A percentile compares a stretch with the other conserved stretches of the same genome.
Conservation (phyloP, 345 rosid species). For the Linum usitatissimum region DNA sequence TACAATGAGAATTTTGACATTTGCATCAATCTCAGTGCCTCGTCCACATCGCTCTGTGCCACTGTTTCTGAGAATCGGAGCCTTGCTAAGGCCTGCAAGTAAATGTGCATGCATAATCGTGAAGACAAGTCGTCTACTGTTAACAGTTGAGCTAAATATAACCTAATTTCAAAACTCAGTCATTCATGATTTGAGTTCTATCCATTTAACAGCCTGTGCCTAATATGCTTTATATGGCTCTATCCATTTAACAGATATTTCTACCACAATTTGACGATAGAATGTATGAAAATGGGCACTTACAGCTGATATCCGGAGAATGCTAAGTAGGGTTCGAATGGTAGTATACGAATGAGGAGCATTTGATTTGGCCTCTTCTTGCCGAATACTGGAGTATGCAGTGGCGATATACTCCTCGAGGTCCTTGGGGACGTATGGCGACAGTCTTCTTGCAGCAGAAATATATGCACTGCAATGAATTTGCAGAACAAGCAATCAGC, state of each 20-base stretch:
- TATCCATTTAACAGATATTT: neutral
- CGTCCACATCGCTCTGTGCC: constrained; percentile 97
- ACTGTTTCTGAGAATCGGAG: constrained; percentile 87
- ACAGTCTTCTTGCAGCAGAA: constrained; percentile 82
- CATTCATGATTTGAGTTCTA: neutral
- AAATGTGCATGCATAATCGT: neutral
- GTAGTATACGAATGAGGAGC: constrained; percentile 94
- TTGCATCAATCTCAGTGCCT: constrained; percentile 92
- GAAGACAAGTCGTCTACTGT: neutral
- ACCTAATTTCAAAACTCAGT: neutral
- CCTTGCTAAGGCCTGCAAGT: constrained; percentile 79
- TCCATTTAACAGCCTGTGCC: neutral
- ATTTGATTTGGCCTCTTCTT: constrained; percentile 87
- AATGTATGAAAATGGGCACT: constrained; percentile 18
- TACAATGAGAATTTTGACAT: constrained; percentile 97
- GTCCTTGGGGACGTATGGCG: constrained; percentile 76
- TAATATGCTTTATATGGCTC: neutral
- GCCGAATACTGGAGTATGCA: constrained; percentile 85
- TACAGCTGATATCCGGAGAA: constrained; percentile 93
- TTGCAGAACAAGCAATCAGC: constrained; percentile 8
- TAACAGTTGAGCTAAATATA: neutral
- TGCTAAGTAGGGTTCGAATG: constrained; percentile 83
- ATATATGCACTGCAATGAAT: constrained; percentile 60
- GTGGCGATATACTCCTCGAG: constrained; percentile 87
- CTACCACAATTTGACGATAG: neutral